These are phyloP conservation scores for Aspergillus funiculosus DNA, from an alignment of 495 filamentous ascomycete genomes.

Conservation along the genomic window DNA sequence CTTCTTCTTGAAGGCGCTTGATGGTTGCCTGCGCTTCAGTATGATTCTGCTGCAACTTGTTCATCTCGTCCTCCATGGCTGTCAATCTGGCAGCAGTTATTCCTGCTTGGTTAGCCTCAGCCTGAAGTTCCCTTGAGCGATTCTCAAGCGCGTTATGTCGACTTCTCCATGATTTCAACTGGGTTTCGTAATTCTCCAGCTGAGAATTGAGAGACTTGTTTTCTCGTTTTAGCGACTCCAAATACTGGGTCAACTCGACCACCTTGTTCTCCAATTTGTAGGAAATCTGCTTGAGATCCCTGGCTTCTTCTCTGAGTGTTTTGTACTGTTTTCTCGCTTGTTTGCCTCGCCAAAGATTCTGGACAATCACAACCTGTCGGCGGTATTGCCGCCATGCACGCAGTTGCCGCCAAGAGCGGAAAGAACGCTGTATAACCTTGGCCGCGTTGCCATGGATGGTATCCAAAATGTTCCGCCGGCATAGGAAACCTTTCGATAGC, in stretches of 20 bases:
- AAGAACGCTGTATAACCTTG: conserved; percentile 80
- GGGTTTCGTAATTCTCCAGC: conserved; percentile 92
- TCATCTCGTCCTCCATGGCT: conserved; percentile 92
- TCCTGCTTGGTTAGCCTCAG: conserved; percentile 95
- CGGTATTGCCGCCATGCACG: conserved; percentile 83
- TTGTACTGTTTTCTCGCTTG: conserved; percentile 79
- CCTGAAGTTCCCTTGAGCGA: conserved; percentile 85
- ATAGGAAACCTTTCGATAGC: conserved; percentile 82
- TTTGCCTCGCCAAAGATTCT: conserved; percentile 90
- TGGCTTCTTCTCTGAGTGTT: conserved; percentile 83
- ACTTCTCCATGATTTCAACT: conserved; percentile 89
- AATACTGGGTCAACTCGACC: conserved; percentile 89
- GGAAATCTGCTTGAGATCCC: conserved; percentile 97
- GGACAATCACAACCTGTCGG: conserved; percentile 79
- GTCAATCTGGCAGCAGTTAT: conserved; percentile 83
- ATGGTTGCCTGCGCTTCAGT: conserved; percentile 80
- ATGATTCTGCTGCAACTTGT: conserved; percentile 76
- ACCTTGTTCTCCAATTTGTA: conserved; percentile 99
- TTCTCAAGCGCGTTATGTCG: conserved; percentile 88
- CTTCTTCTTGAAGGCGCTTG: conserved; percentile 91
- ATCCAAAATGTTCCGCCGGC: conserved; percentile 83
- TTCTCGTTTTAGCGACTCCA: conserved; percentile 85
- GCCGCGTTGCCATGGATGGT: conserved; percentile 91
- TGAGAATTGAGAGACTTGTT: conserved; percentile 85
- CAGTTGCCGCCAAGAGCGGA: conserved; percentile 74